Conservation (phyloP, 2,329 filamentous ascomycete species). For the Paramyrothecium sp. region DNA sequence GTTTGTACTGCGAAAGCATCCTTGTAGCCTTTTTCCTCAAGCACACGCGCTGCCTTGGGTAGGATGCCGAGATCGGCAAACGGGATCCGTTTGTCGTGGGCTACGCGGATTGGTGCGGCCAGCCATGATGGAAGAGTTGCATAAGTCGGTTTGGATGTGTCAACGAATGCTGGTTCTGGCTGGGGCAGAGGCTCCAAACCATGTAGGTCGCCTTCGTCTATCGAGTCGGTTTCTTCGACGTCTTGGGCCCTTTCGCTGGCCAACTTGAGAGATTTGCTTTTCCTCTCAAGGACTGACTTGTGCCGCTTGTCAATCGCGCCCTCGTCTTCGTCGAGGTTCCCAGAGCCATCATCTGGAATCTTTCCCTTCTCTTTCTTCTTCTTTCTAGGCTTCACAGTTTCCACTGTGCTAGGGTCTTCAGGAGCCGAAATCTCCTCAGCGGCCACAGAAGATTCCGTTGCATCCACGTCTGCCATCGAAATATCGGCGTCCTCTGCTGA, state of each 20-base stretch:
- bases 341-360: too few species aligned
- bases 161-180: conserved; percentile 60
- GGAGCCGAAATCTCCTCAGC: conserved; percentile 8
- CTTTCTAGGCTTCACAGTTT: conserved; percentile 17
- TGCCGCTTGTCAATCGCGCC: conserved; percentile 35
- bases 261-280: conserved; percentile 52
- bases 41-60: conserved; percentile 54
- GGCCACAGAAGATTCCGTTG: neutral
- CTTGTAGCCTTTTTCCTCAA: conserved; percentile 57
- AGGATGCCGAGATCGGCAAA: conserved; percentile 67
- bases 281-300: conserved; percentile 53
- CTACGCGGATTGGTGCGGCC: conserved; percentile 68
- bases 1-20: conserved; percentile 45
- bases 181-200: conserved; percentile 82
- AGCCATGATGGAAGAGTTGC: conserved; percentile 82
- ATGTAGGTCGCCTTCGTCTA: conserved; percentile 49
- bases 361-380: conserved; percentile 26
- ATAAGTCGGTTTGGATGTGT: conserved; percentile 62
- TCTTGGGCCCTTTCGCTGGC: conserved; percentile 38
- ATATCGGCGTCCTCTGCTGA: conserved; percentile 6
- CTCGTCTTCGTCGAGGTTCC: conserved; percentile 14
- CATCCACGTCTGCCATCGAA: conserved; percentile 16
- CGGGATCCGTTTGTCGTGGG: conserved; percentile 54
- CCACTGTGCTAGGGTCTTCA: neutral
- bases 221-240: conserved; percentile 27